Evolutionary conservation across 225 moss, liverwort and hornwort species (phyloP), one percentile per base, ranked within the genome.

Genomic region (Pleurozium schreberi): DNA sequence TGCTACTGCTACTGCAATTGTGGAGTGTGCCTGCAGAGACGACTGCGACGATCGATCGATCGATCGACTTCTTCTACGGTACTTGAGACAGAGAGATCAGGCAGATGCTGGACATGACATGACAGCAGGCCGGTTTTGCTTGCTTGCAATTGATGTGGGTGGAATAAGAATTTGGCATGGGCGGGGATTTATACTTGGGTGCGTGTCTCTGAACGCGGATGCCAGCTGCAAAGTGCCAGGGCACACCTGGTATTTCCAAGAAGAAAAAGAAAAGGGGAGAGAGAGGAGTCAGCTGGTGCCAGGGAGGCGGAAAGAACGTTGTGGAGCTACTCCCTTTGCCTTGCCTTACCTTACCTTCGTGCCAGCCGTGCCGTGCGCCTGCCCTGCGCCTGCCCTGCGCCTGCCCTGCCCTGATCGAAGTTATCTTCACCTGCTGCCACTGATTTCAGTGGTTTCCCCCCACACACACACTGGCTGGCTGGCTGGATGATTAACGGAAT

Each of bases 171-270:
- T 17, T 16, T 43, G 53, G 43, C 42, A 7, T 58, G 36, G n/a
- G n/a, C n/a, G n/a, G n/a, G 68, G 27, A 26, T 81, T 47, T 90
- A 90, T 92, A 90, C n/a, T 60, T 5, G 38, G 36, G 74, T 49
- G 64, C 69, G 82, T 88, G 83, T 88, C 70, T 30, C 40, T 85
- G 61, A 38, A 67, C 59, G 12, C 55, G 86, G 84, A 84, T 88
- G 92, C 92, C 92, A 92, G 92, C 92, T 92, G 90, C 92, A 83
- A 88, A 86, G 63, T 82, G 50, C 58, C 9, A 78, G 92, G 68
- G 81, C n/a, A n/a, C n/a, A n/a, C n/a, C n/a, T 57, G 92, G 77
- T 30, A 71, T 69, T 69, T 88, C 88, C 92, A 92, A 92, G 92
- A 92, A 92, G 11, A 71, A 87, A 88, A 66, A 75, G 16, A 66